Base-by-base conservation (phyloP, 2,329 filamentous ascomycete genomes). In the Alternaria arbusti region DNA sequence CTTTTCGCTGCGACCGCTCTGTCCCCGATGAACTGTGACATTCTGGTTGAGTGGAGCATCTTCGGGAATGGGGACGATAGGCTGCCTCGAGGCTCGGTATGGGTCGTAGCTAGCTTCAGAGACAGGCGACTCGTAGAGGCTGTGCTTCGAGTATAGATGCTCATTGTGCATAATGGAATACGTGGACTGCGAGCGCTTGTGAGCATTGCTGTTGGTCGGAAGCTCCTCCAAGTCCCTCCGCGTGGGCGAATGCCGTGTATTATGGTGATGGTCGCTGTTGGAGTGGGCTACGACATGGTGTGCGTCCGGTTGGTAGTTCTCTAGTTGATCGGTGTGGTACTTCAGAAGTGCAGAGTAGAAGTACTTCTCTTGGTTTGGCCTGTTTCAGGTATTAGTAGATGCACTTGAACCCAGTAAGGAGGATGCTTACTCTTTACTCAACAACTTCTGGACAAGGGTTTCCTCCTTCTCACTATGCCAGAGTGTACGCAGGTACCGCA, bases 381-480 rank as follows among this genome's bases (percentile, higher is more conserved):
- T 95, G 63, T 23, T 4, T 30, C 30, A n/a, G 60, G 44, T 64
- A 57, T 59, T 45, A 57, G 57, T 36, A 40, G 11, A 22, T 49
- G 20, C 22, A 11, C 46, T 25, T 26, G 12, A 6, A 20, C 22
- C 6, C 5, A 8, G 22, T 28, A 13, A 12, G 12, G 15, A 8
- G 12, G 32, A 20, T 26, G 70, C 79, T 78, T 78, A 81, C 70
- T 85, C 82, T 46, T 79, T 73, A 69, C 78, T 83, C 57, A 83
- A 69, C n/a, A 98, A 84, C 73, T 89, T 90, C 59, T 88, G 83
- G 23, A 91, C 85, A 22, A 98, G 81, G 17, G 90, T 86, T 26
- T 91, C 87, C 69, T 95, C 91, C 32, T 88, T 88, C 68, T 93
- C 91, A 71, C 90, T 91, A 82, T 98, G 94, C 94, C 94, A 98